Conservation (phyloP, 176 grass and related monocot species). For the Hordeum vulgare region DNA sequence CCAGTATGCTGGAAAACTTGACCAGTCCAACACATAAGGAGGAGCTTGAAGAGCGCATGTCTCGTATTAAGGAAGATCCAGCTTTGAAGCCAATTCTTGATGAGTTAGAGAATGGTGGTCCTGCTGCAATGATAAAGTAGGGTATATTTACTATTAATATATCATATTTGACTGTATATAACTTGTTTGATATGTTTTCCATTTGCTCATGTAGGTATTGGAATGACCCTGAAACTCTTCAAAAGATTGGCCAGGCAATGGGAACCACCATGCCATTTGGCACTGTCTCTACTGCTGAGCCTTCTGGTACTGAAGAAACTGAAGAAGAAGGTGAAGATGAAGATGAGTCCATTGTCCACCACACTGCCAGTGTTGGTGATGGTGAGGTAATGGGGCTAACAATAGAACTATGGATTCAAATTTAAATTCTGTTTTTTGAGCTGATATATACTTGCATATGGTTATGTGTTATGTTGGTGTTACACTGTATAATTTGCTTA, state of each 20-base stretch:
- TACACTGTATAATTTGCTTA: neutral
- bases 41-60: conserved; percentile 83
- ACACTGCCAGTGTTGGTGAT: conserved; percentile 82
- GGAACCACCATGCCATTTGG: conserved; percentile 59
- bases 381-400: conserved; percentile 45
- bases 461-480: conserved; percentile 16
- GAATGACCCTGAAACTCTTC: conserved; percentile 89
- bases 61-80: conserved; percentile 80
- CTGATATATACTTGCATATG: conserved; percentile 6
- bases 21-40: conserved; percentile 76
- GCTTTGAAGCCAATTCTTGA: conserved; percentile 83
- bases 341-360: conserved; percentile 83
- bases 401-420: neutral
- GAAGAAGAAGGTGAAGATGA: conserved; percentile 62
- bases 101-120: conserved; percentile 85
- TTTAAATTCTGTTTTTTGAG: neutral
- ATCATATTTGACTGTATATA: neutral
- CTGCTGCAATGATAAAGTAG: conserved; percentile 97
- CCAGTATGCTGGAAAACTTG: conserved; percentile 71
- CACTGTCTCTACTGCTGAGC: conserved; percentile 37
- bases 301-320: conserved; percentile 63
- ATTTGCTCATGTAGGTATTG: conserved; percentile 63
- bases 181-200: neutral
- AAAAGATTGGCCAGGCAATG: conserved; percentile 97
- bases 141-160: conserved; percentile 9